Evolutionary conservation across 1,139 yeast species (phyloP).

Genomic region (Pichia sp.): DNA sequence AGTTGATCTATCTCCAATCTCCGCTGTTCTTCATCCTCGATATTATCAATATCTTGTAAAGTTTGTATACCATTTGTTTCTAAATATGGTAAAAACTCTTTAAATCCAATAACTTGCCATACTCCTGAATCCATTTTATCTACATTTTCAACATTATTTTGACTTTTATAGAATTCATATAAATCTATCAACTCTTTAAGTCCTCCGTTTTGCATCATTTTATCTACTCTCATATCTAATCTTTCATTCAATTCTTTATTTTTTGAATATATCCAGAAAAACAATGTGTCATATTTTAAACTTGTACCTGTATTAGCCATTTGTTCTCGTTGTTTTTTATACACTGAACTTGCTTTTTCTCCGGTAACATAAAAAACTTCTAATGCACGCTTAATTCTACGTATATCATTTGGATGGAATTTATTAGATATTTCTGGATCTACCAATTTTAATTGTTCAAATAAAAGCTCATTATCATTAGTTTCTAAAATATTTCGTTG

Average conservation of each 20-base stretch:
- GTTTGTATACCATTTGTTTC: constrained; percentile 16
- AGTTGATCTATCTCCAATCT: not conserved
- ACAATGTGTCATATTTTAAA: constrained; percentile 58
- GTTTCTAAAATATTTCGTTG: constrained; percentile 38
- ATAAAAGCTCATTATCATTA: constrained; percentile 39
- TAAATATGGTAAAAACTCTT: constrained; percentile 85
- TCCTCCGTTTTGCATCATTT: constrained; percentile 69
- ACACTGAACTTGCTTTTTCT: constrained; percentile 62
- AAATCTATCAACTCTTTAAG: constrained; percentile 60
- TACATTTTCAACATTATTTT: constrained; percentile 30
- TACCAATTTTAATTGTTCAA: constrained; percentile 38
- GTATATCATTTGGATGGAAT: constrained; percentile 85
- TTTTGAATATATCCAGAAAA: constrained; percentile 84
- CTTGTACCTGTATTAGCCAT: constrained; percentile 35
- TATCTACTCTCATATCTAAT: constrained; percentile 73
- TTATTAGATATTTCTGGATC: constrained; percentile 76
- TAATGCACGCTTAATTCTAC: constrained; percentile 73
- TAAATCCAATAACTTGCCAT: constrained; percentile 95
- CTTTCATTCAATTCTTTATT: constrained; percentile 51
- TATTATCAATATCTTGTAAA: constrained; percentile 14
- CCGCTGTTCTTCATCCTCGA: not conserved
- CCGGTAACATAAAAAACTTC: constrained; percentile 72
- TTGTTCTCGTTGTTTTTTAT: constrained; percentile 47
- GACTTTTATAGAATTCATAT: constrained; percentile 35
- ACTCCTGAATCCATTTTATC: constrained; percentile 67